Percentiles rank a stretch among this genome's conserved stretches.
phyloP scores from a whole-genome alignment of 2,329 filamentous ascomycete species.

The Colletotrichum tanaceti region DNA sequence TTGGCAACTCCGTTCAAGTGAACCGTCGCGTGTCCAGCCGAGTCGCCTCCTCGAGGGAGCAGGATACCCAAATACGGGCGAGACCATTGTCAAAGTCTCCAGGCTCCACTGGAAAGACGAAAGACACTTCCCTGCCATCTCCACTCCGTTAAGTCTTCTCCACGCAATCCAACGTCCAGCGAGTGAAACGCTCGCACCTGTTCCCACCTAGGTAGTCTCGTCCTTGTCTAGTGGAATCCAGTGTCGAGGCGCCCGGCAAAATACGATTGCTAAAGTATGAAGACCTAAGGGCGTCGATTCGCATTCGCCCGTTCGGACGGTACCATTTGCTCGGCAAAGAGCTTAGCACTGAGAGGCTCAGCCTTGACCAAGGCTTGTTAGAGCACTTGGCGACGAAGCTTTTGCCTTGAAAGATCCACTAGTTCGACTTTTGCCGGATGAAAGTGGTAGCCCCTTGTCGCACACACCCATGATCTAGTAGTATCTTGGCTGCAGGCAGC shows the following conservation, averaged over 20 bases:
- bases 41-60: conserved; percentile 12
- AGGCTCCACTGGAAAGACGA: conserved; percentile 22
- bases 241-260: conserved; percentile 34
- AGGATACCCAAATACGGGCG: conserved; percentile 14
- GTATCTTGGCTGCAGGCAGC: conserved; percentile 29
- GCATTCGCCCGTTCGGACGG: conserved; percentile 31
- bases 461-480: conserved; percentile 19
- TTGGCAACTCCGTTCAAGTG: background rate
- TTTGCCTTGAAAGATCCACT: conserved; percentile 33
- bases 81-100: conserved; percentile 15
- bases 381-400: conserved; percentile 31
- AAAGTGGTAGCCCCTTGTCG: conserved; percentile 29
- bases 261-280: conserved; percentile 25
- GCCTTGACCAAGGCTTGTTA: conserved; percentile 20
- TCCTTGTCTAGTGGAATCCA: conserved; percentile 32
- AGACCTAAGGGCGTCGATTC: conserved; percentile 8
- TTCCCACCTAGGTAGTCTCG: conserved; percentile 28
- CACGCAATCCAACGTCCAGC: conserved; percentile 32
- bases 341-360: conserved; percentile 7
- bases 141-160: conserved; percentile 27
- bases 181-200: conserved; percentile 26
- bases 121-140: conserved; percentile 25
- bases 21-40: background rate
- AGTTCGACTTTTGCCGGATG: conserved; percentile 34
- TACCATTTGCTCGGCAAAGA: conserved; percentile 21